Conservation (phyloP, 163 green algal species). For the Chlorella variabilis region DNA sequence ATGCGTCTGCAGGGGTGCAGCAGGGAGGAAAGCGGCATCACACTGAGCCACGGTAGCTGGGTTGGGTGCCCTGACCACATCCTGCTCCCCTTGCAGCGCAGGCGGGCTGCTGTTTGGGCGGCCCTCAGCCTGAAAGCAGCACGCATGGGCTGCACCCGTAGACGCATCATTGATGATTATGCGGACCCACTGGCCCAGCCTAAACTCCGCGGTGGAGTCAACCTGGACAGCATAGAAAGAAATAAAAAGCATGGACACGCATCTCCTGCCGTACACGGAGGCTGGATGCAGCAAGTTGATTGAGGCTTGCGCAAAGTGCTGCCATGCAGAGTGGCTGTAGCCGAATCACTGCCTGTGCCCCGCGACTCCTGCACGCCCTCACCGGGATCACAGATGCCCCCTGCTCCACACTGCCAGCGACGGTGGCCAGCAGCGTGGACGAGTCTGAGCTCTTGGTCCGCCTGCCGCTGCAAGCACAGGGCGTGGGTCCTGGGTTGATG, state of each 20-base stretch:
- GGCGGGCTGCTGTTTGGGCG: too few species aligned
- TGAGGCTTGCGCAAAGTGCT: not conserved
- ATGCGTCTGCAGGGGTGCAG: too few species aligned
- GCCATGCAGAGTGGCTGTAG: not conserved
- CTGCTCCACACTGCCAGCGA: not conserved
- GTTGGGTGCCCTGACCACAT: too few species aligned
- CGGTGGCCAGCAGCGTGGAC: not conserved
- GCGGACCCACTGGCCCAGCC: slow-evolving; percentile 5
- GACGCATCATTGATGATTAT: not conserved
- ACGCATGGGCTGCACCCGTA: not conserved
- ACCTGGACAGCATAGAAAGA: not conserved
- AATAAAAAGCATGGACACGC: not conserved
- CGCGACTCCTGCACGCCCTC: not conserved
- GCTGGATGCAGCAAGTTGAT: not conserved
- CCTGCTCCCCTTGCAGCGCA: too few species aligned
- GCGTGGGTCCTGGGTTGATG: not conserved
- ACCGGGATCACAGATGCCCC: not conserved
- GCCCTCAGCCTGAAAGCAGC: not conserved
- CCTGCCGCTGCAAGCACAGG: not conserved
- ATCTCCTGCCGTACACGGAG: not conserved
- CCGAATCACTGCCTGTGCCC: not conserved
- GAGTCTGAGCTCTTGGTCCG: not conserved
- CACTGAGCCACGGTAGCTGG: too few species aligned
- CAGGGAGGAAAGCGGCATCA: too few species aligned
- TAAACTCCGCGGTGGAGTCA: slow-evolving; percentile 3